A percentile compares a stretch with the other conserved stretches of the same genome.
phyloP scores from a whole-genome alignment of 176 grass and related monocot species.

The Zizania latifolia region DNA sequence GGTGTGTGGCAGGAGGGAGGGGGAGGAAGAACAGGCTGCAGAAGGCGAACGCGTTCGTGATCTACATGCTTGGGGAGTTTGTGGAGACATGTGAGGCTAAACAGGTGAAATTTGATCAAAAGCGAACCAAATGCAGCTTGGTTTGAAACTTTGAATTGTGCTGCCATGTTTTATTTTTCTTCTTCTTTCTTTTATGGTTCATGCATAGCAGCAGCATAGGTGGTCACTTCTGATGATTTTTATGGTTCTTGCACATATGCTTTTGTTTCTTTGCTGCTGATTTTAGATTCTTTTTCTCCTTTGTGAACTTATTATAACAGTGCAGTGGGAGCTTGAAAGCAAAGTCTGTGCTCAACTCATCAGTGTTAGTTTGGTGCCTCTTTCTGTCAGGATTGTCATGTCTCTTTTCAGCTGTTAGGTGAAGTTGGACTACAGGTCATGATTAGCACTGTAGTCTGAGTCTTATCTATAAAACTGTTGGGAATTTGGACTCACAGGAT shows the following conservation, averaged over 20 bases:
- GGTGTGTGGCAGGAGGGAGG: constrained; percentile 9
- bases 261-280: neutral
- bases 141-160: neutral
- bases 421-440: neutral
- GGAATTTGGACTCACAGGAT: neutral
- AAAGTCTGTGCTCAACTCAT: constrained; percentile 21
- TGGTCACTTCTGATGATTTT: neutral
- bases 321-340: constrained; percentile 30
- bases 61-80: constrained; percentile 80
- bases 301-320: neutral
- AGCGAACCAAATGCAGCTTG: neutral
- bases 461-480: too few relatives aligned
- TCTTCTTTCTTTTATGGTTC: neutral
- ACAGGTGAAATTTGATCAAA: constrained; percentile 42
- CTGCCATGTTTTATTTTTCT: neutral
- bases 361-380: constrained; percentile 30
- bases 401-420: constrained; percentile 27
- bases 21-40: constrained; percentile 63
- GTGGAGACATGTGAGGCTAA: constrained; percentile 69
- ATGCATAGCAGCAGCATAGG: too few relatives aligned
- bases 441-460: constrained; percentile 12
- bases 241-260: too few relatives aligned
- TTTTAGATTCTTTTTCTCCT: neutral
- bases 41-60: constrained; percentile 77
- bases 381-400: constrained; percentile 30